These are phyloP conservation scores for Aspergillus sp. DNA, from an alignment of 2,329 filamentous ascomycete species.

Conservation along the genomic window DNA sequence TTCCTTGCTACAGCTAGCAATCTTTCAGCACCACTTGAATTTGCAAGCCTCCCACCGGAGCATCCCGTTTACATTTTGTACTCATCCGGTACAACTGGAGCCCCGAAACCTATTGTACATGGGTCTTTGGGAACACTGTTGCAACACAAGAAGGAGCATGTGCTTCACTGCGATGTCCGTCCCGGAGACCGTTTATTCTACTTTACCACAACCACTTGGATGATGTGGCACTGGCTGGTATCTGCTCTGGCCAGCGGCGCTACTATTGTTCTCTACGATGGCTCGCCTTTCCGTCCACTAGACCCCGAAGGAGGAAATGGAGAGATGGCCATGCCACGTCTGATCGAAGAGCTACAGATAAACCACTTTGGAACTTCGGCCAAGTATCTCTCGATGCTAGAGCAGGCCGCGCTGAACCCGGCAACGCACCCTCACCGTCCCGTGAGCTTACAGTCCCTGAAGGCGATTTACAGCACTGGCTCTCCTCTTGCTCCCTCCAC, in stretches of 20 bases:
- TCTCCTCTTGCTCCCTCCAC: constrained; percentile 91
- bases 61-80: constrained; percentile 94
- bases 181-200: constrained; percentile 78
- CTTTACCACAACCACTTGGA: constrained; percentile 95
- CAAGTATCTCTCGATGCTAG: constrained; percentile 87
- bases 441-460: constrained; percentile 53
- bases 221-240: constrained; percentile 99
- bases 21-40: constrained; percentile 51
- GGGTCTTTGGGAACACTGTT: constrained; percentile 85
- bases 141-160: constrained; percentile 96
- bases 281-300: constrained; percentile 79
- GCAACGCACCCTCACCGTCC: constrained; percentile 47
- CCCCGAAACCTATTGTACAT: constrained; percentile 92
- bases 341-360: constrained; percentile 77
- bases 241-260: constrained; percentile 80
- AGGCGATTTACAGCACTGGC: constrained; percentile 91
- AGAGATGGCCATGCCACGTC: constrained; percentile 75
- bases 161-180: constrained; percentile 78
- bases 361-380: constrained; percentile 95
- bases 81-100: constrained; percentile 82
- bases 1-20: constrained; percentile 48
- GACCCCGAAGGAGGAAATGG: constrained; percentile 58
- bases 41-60: constrained; percentile 77
- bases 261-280: constrained; percentile 85
- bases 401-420: constrained; percentile 71